Percentiles rank a stretch among this genome's conserved stretches.
Conservation (phyloP, 2,329 filamentous ascomycete genomes). For the Alternaria longipes region DNA sequence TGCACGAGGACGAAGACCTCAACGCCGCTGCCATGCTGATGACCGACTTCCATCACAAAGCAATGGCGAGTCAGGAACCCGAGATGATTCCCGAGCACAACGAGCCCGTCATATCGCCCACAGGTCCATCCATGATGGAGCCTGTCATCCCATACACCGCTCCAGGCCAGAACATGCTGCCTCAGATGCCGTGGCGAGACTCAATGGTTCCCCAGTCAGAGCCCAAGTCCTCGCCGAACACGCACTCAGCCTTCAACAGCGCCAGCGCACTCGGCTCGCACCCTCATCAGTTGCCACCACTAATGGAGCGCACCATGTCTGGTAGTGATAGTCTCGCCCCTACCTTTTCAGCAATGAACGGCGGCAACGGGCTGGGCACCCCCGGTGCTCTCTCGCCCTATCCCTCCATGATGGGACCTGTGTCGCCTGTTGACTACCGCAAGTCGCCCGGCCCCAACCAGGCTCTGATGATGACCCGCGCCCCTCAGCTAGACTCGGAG, state of each 20-base stretch:
- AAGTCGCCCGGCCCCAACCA: slow-evolving; percentile 75
- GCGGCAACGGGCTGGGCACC: slow-evolving; percentile 73
- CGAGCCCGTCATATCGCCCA: slow-evolving; percentile 77
- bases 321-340: slow-evolving; percentile 69
- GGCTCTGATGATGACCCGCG: slow-evolving; percentile 70
- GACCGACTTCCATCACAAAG: slow-evolving; percentile 97
- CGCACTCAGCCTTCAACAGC: slow-evolving; percentile 66
- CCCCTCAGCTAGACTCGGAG: slow-evolving; percentile 83
- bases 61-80: slow-evolving; percentile 74
- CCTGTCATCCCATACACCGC: slow-evolving; percentile 74
- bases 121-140: slow-evolving; percentile 77
- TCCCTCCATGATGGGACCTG: slow-evolving; percentile 71
- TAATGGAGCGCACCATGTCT: slow-evolving; percentile 71
- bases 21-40: slow-evolving; percentile 99
- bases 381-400: slow-evolving; percentile 79
- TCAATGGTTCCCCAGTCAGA: slow-evolving; percentile 80
- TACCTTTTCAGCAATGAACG: slow-evolving; percentile 74
- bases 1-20: slow-evolving; percentile 89
- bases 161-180: slow-evolving; percentile 78
- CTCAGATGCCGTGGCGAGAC: slow-evolving; percentile 93
- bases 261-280: slow-evolving; percentile 66
- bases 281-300: slow-evolving; percentile 70
- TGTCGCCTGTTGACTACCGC: slow-evolving; percentile 74
- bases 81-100: slow-evolving; percentile 62
- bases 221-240: slow-evolving; percentile 77